These are phyloP conservation scores for Thamnidium elegans DNA, from an alignment of 192 early-diverging fungal species.

Conservation along the genomic window DNA sequence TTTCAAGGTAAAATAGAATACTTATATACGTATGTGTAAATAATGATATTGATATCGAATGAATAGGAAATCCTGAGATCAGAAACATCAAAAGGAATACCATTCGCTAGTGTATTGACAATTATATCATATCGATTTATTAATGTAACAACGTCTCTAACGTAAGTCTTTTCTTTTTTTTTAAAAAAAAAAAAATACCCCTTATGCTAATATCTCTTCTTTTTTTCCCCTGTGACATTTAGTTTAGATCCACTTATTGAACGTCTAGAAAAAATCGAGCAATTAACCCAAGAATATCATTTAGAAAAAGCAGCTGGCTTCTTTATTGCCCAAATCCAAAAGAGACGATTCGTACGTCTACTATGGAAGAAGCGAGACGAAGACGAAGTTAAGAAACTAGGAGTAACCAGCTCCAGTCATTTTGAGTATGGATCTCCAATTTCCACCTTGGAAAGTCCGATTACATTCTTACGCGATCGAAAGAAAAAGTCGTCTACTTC, in stretches of 20 bases:
- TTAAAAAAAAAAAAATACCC: neutral
- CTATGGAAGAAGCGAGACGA: constrained; percentile 36
- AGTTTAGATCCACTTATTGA: constrained; percentile 32
- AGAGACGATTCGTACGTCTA: constrained; percentile 26
- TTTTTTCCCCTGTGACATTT: neutral
- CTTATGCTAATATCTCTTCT: neutral
- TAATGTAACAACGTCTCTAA: constrained; percentile 19
- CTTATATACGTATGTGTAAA: too few relatives aligned
- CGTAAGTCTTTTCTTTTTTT: constrained; percentile 15
- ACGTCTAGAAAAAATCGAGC: constrained; percentile 31
- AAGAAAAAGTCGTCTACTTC: neutral
- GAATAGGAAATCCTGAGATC: constrained; percentile 29
- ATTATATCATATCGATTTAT: constrained; percentile 32
- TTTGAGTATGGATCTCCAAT: neutral
- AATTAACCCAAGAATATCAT: constrained; percentile 25
- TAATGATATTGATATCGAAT: neutral
- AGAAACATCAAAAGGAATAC: constrained; percentile 29
- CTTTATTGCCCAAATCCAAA: constrained; percentile 27
- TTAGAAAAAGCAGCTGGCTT: constrained; percentile 33
- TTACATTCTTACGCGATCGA: neutral
- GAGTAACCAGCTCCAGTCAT: neutral
- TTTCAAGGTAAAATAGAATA: constrained; percentile 33
- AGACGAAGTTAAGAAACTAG: constrained; percentile 26
- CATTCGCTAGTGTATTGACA: constrained; percentile 25
- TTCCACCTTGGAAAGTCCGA: neutral